Evolutionary conservation across 1,284 basidiomycete species (phyloP).

Genomic region (Sporisorium graminicola): DNA sequence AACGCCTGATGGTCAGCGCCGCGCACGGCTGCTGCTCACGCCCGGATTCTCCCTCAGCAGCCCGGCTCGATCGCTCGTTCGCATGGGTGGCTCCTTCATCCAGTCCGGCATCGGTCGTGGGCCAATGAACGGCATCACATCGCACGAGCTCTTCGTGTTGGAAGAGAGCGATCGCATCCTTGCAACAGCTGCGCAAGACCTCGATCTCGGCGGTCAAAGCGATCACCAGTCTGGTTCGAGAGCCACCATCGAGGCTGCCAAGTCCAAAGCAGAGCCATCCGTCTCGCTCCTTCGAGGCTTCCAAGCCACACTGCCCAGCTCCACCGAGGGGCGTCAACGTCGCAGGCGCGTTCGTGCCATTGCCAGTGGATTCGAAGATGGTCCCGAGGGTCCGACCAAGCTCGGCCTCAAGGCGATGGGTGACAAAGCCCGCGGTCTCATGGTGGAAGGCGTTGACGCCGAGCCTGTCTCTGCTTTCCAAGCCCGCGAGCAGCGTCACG

Average conservation of each 20-base stretch:
- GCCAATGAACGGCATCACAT: conserved; percentile 59
- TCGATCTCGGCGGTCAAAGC: conserved; percentile 31
- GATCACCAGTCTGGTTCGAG: conserved; percentile 13
- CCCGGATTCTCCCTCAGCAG: conserved; percentile 62
- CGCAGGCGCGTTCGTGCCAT: conserved; percentile 58
- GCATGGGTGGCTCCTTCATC: conserved; percentile 60
- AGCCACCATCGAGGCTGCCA: conserved; percentile 32
- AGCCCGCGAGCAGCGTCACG: conserved; percentile 50
- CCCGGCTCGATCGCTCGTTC: conserved; percentile 63
- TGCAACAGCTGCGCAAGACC: conserved; percentile 50
- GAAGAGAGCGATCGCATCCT: conserved; percentile 67
- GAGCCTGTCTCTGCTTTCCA: conserved; percentile 46
- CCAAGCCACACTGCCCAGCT: conserved; percentile 65
- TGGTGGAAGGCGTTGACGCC: conserved; percentile 49
- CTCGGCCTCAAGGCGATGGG: conserved; percentile 63
- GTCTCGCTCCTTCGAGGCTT: conserved; percentile 68
- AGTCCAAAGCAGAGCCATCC: conserved; percentile 36
- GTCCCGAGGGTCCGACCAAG: conserved; percentile 47
- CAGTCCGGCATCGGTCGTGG: conserved; percentile 59
- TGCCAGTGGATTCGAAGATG: conserved; percentile 48
- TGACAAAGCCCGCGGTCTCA: conserved; percentile 60
- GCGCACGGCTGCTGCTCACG: conserved; percentile 53
- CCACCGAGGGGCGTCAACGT: conserved; percentile 54
- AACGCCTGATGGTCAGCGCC: conserved; percentile 52
- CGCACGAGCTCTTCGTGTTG: conserved; percentile 63